Evolutionary conservation across 257 asterid genomes (phyloP).

Genomic region (Voacanga thouarsii): DNA sequence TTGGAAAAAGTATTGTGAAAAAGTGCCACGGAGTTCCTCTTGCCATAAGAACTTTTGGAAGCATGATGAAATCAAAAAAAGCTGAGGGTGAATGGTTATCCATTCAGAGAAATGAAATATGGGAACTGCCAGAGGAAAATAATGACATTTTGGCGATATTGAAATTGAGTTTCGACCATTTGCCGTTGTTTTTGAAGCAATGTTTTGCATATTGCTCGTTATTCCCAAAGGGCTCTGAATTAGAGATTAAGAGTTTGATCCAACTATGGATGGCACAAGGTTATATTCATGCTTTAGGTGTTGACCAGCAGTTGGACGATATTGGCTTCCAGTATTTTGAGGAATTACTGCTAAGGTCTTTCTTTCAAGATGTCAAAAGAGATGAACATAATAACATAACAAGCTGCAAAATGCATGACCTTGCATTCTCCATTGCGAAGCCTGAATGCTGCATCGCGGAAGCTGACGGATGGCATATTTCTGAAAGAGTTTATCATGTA

Average conservation of each 20-base stretch:
- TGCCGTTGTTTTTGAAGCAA: constrained; percentile 17
- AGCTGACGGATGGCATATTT: not conserved
- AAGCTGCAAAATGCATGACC: constrained; percentile 31
- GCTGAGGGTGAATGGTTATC: constrained; percentile 26
- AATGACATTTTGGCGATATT: constrained; percentile 16
- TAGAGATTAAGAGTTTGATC: constrained; percentile 16
- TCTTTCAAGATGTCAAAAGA: constrained; percentile 17
- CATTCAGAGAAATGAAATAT: constrained; percentile 9
- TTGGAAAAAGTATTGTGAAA: constrained; percentile 24
- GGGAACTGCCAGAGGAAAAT: constrained; percentile 5
- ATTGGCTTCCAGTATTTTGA: constrained; percentile 9
- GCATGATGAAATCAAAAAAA: constrained; percentile 12
- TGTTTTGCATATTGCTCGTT: constrained; percentile 27
- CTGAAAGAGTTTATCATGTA: constrained; percentile 15
- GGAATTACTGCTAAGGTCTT: constrained; percentile 19
- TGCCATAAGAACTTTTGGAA: constrained; percentile 20
- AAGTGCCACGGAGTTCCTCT: constrained; percentile 30
- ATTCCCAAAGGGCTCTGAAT: constrained; percentile 15
- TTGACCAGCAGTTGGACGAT: constrained; percentile 15
- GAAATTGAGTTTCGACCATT: constrained; percentile 19
- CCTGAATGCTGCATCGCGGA: constrained; percentile 4
- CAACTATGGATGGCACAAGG: constrained; percentile 27
- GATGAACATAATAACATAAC: constrained; percentile 9
- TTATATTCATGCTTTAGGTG: constrained; percentile 1
- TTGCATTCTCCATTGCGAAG: constrained; percentile 25